phyloP scores from a whole-genome alignment of 805 yeast genomes.

The Phaffomyces opuntiae region DNA sequence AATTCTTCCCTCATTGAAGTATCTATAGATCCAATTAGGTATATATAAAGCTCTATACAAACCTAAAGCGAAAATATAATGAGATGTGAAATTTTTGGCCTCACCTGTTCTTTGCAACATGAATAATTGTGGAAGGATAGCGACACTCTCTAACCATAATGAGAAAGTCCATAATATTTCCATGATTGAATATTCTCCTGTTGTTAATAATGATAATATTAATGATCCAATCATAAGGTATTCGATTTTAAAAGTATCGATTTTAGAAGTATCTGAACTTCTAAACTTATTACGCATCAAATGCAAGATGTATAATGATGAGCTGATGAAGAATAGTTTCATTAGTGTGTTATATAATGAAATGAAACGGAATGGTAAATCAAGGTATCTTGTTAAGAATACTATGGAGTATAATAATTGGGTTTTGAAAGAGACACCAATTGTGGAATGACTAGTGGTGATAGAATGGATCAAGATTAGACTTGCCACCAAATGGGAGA shows the following conservation, averaged over 20 bases:
- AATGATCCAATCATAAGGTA: slow-evolving; percentile 62
- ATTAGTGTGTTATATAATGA: slow-evolving; percentile 72
- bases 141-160: slow-evolving; percentile 87
- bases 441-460: slow-evolving; percentile 52
- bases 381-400: slow-evolving; percentile 62
- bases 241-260: slow-evolving; percentile 68
- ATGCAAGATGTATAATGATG: slow-evolving; percentile 69
- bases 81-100: slow-evolving; percentile 81
- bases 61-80: slow-evolving; percentile 92
- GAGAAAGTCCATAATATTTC: slow-evolving; percentile 85
- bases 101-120: slow-evolving; percentile 85
- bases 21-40: slow-evolving; percentile 94
- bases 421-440: slow-evolving; percentile 85
- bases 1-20: slow-evolving; percentile 49
- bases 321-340: slow-evolving; percentile 74
- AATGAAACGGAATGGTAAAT: slow-evolving; percentile 36
- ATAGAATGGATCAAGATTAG: slow-evolving; percentile 70
- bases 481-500: slow-evolving; percentile 77
- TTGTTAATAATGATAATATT: slow-evolving; percentile 54
- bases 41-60: slow-evolving; percentile 82
- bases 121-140: slow-evolving; percentile 88
- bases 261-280: slow-evolving; percentile 43
- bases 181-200: slow-evolving; percentile 50
- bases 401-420: slow-evolving; percentile 74
- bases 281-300: slow-evolving; percentile 59